These are phyloP conservation scores for Arabidopsis suecica DNA, from an alignment of 345 rosid species.

Conservation along the genomic window DNA sequence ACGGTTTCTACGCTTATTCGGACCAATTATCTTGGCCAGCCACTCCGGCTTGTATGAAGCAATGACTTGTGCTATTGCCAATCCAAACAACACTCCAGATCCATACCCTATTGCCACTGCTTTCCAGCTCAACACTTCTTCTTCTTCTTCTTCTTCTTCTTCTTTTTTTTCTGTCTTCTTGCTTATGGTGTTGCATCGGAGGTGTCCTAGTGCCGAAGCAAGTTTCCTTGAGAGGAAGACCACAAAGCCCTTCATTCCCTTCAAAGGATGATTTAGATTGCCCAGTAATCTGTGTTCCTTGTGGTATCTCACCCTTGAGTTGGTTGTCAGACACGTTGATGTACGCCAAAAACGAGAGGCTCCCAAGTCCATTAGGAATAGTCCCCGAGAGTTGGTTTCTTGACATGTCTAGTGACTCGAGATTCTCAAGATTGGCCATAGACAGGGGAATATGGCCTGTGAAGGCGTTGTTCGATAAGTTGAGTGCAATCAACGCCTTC, in stretches of 20 bases:
- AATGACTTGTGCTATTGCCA: conserved; percentile 30
- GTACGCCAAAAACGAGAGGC: conserved; percentile 7
- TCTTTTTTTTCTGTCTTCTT: not conserved
- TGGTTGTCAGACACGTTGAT: conserved; percentile 32
- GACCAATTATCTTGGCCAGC: conserved; percentile 5
- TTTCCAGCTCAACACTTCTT: conserved; percentile 16
- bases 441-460: conserved; percentile 8
- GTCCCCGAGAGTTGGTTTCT: conserved; percentile 6
- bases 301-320: conserved; percentile 32
- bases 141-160: not conserved
- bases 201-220: not conserved
- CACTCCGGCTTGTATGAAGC: conserved; percentile 24
- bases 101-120: conserved; percentile 30
- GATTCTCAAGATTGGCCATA: not conserved
- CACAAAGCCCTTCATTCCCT: conserved; percentile 36
- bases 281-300: conserved; percentile 29
- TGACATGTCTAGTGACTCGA: conserved; percentile 5
- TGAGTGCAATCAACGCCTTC: conserved; percentile 2
- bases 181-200: not conserved
- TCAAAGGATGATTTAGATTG: conserved; percentile 28
- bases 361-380: conserved; percentile 19
- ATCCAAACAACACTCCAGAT: conserved; percentile 21
- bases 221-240: conserved; percentile 14
- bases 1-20: not conserved
- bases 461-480: conserved; percentile 16